Base-by-base conservation (phyloP, 2,329 filamentous ascomycete genomes). In the Graphilbum ipis-grandicollis region DNA sequence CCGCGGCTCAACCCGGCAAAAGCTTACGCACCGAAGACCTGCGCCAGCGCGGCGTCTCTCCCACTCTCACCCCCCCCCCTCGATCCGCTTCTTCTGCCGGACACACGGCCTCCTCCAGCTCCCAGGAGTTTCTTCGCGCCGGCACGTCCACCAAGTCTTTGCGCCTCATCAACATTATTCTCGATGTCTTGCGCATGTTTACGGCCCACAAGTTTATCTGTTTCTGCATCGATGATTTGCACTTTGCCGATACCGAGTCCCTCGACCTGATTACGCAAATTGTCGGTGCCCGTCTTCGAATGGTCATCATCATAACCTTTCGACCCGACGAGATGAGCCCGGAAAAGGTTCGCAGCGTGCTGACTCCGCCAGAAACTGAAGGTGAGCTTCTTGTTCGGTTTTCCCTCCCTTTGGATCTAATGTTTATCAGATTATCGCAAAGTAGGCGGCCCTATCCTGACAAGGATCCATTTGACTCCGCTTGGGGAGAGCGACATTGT, bases 161-260 rank as follows among this genome's bases (percentile, higher is more conserved):
- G 44, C 75, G 83, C 12, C 68, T 93, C 39, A 81, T 88, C 66
- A 88, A 85, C 50, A 86, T 82, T 2, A 88, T 92, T 47, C 60
- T 93, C 33, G 86, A 94, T 46, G 78, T 93, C 9, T 56, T 94
- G 35, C 72, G 82, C 36, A 71, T 92, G 31, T 75, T 96, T 38
- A 79, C 83, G 0, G 66, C 76, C 17, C 76, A 86, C 52, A 90
- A 86, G 48, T 75, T 93, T 48, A 85, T 93, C 37, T 92, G 83
- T 49, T 76, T 93, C 47, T 85, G 77, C 47, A 58, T 94, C 21
- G 88, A 94, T 49, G 88, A 94, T 54, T 59, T 94, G 23, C 85
- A 94, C 48, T 90, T 84, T 53, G 84, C 85, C 7, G 88, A 94
- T 50, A 72, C 79, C 19, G 88, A 94, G 53, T 90, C 80, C 13